These are phyloP conservation scores for Balamuthia mandrillaris DNA, from an alignment of 208 protist genomes.

Conservation along the genomic window DNA sequence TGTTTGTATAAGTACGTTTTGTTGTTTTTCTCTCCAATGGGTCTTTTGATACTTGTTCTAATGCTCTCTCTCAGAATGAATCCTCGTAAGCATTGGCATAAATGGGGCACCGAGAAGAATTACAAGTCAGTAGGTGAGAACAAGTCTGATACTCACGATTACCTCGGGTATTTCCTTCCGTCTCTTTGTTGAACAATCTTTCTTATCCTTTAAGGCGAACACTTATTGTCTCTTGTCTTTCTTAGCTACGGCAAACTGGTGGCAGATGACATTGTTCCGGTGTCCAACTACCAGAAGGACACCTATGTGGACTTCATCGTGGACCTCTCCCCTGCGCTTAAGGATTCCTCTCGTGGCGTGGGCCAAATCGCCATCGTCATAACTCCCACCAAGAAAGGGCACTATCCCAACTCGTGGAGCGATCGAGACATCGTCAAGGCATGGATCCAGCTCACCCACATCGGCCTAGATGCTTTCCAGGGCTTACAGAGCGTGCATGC, in stretches of 20 bases:
- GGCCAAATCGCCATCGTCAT: slow-evolving; percentile 35
- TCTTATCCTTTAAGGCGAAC: too few species aligned
- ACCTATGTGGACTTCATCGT: slow-evolving; percentile 32
- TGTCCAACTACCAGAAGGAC: slow-evolving; percentile 30
- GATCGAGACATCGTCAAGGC: slow-evolving; percentile 34
- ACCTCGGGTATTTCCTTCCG: slow-evolving; percentile 11
- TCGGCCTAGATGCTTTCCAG: slow-evolving; percentile 33
- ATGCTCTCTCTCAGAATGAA: too few species aligned
- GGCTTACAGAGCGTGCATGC: slow-evolving; percentile 14
- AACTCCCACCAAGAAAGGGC: slow-evolving; percentile 19
- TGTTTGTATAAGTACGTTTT: too few species aligned
- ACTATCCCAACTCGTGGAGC: slow-evolving; percentile 28
- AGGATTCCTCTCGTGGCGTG: neutral
- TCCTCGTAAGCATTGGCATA: slow-evolving; percentile 8
- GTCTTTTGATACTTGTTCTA: too few species aligned
- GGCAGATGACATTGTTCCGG: neutral
- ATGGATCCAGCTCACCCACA: slow-evolving; percentile 33
- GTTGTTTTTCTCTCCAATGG: too few species aligned
- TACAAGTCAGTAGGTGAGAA: neutral
- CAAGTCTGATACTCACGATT: slow-evolving; percentile 26
- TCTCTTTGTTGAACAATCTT: too few species aligned
- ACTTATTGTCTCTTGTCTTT: too few species aligned
- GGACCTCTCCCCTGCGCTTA: slow-evolving; percentile 16
- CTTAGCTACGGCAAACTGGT: slow-evolving; percentile 26
- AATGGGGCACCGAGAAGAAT: slow-evolving; percentile 23